A percentile compares a stretch with the other conserved stretches of the same genome.
phyloP scores from a whole-genome alignment of 192 early-diverging fungal species.

The Coemansia sp. region DNA sequence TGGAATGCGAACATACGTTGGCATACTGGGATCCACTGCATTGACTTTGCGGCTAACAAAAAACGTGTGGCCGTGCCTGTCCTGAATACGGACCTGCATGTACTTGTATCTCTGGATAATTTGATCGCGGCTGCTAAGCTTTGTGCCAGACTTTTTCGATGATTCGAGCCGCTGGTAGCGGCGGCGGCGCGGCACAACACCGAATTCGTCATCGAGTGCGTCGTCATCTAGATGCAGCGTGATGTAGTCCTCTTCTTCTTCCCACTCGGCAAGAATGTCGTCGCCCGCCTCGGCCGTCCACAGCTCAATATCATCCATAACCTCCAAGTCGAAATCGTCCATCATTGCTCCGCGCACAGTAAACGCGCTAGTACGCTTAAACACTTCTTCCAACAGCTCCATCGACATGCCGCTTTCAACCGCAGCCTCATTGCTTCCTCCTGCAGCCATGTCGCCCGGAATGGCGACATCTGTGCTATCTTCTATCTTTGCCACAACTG shows the following conservation, averaged over 20 bases:
- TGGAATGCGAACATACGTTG: slow-evolving; percentile 87
- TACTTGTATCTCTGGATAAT: slow-evolving; percentile 81
- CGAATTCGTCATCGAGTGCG: slow-evolving; percentile 78
- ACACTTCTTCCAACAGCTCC: slow-evolving; percentile 87
- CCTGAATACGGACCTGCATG: slow-evolving; percentile 84
- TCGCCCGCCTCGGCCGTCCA: slow-evolving; percentile 79
- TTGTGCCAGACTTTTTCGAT: slow-evolving; percentile 52
- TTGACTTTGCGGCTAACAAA: slow-evolving; percentile 83
- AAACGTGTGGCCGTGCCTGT: slow-evolving; percentile 80
- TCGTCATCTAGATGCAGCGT: slow-evolving; percentile 69
- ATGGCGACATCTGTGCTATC: not conserved
- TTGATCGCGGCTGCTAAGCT: slow-evolving; percentile 59
- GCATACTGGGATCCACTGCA: slow-evolving; percentile 77
- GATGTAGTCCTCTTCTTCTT: slow-evolving; percentile 71
- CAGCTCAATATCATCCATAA: slow-evolving; percentile 64
- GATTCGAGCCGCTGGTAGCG: slow-evolving; percentile 40
- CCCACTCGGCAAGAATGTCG: slow-evolving; percentile 67
- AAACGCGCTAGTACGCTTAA: slow-evolving; percentile 86
- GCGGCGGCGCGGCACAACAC: slow-evolving; percentile 43
- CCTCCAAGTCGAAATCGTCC: slow-evolving; percentile 48
- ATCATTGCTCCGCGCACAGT: slow-evolving; percentile 58
- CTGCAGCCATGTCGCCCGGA: not conserved
- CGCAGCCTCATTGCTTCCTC: not conserved
- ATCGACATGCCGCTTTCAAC: slow-evolving; percentile 58
- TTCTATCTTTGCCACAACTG: not conserved